Percentiles rank a stretch among this genome's conserved stretches.
These are phyloP conservation scores for Pythium myriotylum DNA, from an alignment of 352 stramenopile genomes.

Conservation along the genomic window DNA sequence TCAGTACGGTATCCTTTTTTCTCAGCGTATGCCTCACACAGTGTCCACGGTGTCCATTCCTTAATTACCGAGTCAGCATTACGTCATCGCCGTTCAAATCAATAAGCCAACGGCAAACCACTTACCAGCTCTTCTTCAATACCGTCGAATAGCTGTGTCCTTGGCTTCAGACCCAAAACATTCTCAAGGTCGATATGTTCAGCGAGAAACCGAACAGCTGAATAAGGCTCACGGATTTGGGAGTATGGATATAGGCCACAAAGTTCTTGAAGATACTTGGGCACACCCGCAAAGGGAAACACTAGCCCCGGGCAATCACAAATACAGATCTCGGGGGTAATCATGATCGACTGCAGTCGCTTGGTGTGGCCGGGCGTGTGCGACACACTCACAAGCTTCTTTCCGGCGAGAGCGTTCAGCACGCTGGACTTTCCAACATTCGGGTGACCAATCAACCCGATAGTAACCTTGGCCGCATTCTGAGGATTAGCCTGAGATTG, in stretches of 20 bases:
- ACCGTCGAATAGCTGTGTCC: slow-evolving; percentile 74
- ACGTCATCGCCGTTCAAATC: not conserved
- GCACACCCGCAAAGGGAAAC: slow-evolving; percentile 79
- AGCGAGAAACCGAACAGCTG: slow-evolving; percentile 81
- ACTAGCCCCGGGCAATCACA: slow-evolving; percentile 87
- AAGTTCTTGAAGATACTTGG: slow-evolving; percentile 85
- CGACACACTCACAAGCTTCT: slow-evolving; percentile 88
- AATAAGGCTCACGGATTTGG: slow-evolving; percentile 90
- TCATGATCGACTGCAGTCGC: slow-evolving; percentile 84
- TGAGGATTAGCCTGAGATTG: slow-evolving; percentile 35
- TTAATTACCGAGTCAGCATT: too few species aligned
- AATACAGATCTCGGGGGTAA: slow-evolving; percentile 81
- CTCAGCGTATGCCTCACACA: slow-evolving; percentile 84
- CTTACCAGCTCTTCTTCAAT: slow-evolving; percentile 71
- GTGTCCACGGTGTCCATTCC: slow-evolving; percentile 84
- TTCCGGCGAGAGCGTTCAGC: slow-evolving; percentile 81
- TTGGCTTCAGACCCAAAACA: slow-evolving; percentile 72
- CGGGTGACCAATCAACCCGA: slow-evolving; percentile 87
- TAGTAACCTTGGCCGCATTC: slow-evolving; percentile 68
- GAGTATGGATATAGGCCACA: slow-evolving; percentile 84
- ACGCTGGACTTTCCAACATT: slow-evolving; percentile 91
- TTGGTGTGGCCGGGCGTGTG: slow-evolving; percentile 88
- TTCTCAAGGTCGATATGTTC: slow-evolving; percentile 75
- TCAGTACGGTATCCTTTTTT: slow-evolving; percentile 84
- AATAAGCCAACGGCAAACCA: not conserved